These are phyloP conservation scores for Sphaerulina musiva DNA, from an alignment of 2,329 filamentous ascomycete species.

Conservation along the genomic window DNA sequence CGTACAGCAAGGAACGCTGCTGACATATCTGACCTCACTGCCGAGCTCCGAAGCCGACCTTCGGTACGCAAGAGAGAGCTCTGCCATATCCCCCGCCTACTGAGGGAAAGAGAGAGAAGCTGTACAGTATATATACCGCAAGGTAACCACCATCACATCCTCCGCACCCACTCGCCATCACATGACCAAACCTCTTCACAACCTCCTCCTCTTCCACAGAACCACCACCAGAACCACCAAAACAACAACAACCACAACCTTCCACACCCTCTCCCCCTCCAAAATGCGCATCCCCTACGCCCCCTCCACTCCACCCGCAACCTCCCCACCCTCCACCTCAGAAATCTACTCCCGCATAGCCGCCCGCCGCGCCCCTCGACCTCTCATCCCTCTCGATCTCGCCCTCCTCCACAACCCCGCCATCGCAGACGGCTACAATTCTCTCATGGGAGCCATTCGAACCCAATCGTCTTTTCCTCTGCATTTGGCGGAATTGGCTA, in stretches of 20 bases:
- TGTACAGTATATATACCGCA: too few species aligned
- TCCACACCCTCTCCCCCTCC: slow-evolving; percentile 1
- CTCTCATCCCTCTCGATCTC: slow-evolving; percentile 68
- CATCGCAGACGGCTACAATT: slow-evolving; percentile 70
- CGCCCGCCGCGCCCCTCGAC: slow-evolving; percentile 60
- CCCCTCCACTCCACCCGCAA: slow-evolving; percentile 46
- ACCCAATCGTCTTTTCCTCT: slow-evolving; percentile 30
- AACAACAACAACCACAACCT: neutral
- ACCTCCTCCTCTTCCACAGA: neutral
- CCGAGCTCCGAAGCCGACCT: slow-evolving; percentile 3
- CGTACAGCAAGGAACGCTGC: too few species aligned
- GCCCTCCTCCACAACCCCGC: slow-evolving; percentile 67
- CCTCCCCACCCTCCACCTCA: slow-evolving; percentile 43
- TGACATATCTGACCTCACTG: slow-evolving; percentile 1
- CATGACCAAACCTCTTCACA: too few species aligned
- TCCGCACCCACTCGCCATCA: too few species aligned
- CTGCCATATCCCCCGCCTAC: too few species aligned
- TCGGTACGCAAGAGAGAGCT: too few species aligned
- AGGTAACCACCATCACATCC: too few species aligned
- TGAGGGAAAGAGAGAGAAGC: too few species aligned
- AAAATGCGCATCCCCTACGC: slow-evolving; percentile 64
- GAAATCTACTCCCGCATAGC: slow-evolving; percentile 57
- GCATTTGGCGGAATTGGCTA: slow-evolving; percentile 32
- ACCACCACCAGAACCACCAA: neutral
- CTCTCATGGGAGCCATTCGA: slow-evolving; percentile 52